These are phyloP conservation scores for Hippophae rhamnoides DNA, from an alignment of 306 rosid species.

Conservation along the genomic window DNA sequence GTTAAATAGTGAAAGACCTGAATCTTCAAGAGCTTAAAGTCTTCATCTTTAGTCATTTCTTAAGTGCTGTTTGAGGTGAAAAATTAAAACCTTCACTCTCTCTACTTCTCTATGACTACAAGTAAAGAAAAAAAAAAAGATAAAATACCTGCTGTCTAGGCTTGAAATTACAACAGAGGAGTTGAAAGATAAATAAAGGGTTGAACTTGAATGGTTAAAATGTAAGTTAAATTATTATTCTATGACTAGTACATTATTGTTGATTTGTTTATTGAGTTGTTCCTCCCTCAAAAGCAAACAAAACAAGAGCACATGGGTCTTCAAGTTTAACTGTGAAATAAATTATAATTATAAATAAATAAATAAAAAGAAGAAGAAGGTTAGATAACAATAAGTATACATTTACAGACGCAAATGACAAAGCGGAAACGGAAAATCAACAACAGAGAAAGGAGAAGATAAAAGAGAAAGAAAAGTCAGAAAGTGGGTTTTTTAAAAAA, in stretches of 20 bases:
- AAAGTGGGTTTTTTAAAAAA: background rate
- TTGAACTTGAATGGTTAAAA: constrained; percentile 24
- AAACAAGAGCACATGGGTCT: constrained; percentile 41
- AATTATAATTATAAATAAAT: background rate
- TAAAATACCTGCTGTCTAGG: background rate
- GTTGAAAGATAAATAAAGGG: constrained; percentile 11
- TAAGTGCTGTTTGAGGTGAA: constrained; percentile 40
- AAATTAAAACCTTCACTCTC: constrained; percentile 18
- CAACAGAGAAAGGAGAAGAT: constrained; percentile 3
- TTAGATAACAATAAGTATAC: no score
- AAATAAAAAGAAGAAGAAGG: background rate
- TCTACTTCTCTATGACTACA: constrained; percentile 14
- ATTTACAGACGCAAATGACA: constrained; percentile 12
- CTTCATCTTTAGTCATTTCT: constrained; percentile 92
- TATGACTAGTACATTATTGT: constrained; percentile 10
- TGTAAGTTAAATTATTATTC: constrained; percentile 13
- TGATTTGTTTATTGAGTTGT: background rate
- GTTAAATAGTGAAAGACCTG: constrained; percentile 42
- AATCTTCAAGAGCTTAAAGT: constrained; percentile 93
- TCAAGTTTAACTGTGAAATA: background rate
- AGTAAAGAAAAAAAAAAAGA: constrained; percentile 13
- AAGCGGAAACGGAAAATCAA: constrained; percentile 13
- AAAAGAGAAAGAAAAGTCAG: background rate
- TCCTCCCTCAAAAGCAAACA: constrained; percentile 31
- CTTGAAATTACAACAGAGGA: background rate